Base-by-base conservation (phyloP, 169 alveolate species). In the Babesia ovis region DNA sequence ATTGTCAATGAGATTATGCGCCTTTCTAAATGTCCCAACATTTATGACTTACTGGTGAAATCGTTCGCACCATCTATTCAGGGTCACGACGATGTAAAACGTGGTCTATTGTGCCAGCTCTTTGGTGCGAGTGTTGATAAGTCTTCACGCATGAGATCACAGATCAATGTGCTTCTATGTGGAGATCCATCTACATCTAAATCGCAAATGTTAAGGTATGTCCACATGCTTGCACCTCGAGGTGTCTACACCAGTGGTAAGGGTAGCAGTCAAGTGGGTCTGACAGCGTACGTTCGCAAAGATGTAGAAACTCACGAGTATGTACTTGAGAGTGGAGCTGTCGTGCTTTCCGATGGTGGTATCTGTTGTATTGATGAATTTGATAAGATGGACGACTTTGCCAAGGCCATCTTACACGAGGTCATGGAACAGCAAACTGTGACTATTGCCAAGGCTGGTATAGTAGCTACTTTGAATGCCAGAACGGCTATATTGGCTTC, bases 171-270 rank as follows among this genome's bases (percentile, higher is more conserved):
- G 31, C 90, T 98, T 66, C 90, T 98, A 25, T 96, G 98, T 60
- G 99, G 99, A 39, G 99, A 98, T 83, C 99, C 99, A 4, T 96
- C 99, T 4, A 97, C 99, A 23, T 99, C 99, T 35, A 98, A 98
- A 90, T 96, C 99, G 32, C 99, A 98, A 83, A 89, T 98, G 61
- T 88, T 98, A 55, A 96, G 96, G 87, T 96, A 95, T 82, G 98
- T 96, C 3, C 98, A 96, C 85, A 93, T 94, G 70, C 66, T 96
- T 39, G 95, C 98, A 4, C 98, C 98, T 16, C 92, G 99, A 84
- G 98, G 99, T 34, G 94, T 96, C 35, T 97, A 97, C 90, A 97
- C 99, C 29, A 92, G 98, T 54, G 99, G 99, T 12, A 96, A 95
- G 79, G 67, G 92, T 64, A 92, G 98, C 77, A 90, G 98, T 79